Base-by-base conservation (phyloP, 441 rosid species). In the Gossypium schwendimanii region DNA sequence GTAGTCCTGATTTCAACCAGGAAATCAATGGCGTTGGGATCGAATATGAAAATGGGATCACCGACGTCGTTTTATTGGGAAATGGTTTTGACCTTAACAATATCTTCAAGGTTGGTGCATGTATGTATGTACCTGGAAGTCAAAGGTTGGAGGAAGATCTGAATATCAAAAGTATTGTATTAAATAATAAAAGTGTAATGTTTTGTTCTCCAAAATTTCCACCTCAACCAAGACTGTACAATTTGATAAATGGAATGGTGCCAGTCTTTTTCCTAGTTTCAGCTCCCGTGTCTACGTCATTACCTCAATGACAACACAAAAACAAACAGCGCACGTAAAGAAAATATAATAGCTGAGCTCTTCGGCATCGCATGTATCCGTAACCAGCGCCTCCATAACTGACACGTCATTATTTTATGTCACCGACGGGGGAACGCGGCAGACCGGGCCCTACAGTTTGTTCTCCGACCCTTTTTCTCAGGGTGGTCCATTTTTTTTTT, bases 371-470 rank as follows among this genome's bases (percentile, higher is more conserved):
- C 58, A 8, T 26, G n/a, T 26, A 8, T 49, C 10, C 4, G 18
- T 26, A 50, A 14, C 58, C 26, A 41, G 71, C 59, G 23, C 41
- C 41, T 47, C 41, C 70, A 14, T 47, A 47, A 23, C 58, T 24
- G 70, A 49, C 71, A 67, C 58, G 71, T 71, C 26, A 41, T 2
- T 12, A 8, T 18, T 15, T 59, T 21, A 12, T 8, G 24, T 59
- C 58, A 59, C 67, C 58, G 57, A 71, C 67, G n/a, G 7, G 26
- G n/a, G 2, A 49, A 26, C 67, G 74, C 31, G 74, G 67, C 47
- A 15, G 15, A 31, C 2, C 57, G 28, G 66, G 67, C 57, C 64
- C 33, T 39, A 24, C 28, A 15, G n/a, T 26, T 63, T 6, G 14
- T 63, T 55, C 39, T 14, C 54, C 69, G 23, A 5, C 5, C 53